Percentiles rank a stretch among this genome's conserved stretches.
Conservation (phyloP, 2,329 filamentous ascomycete species). For the Triangularia verruculosa region DNA sequence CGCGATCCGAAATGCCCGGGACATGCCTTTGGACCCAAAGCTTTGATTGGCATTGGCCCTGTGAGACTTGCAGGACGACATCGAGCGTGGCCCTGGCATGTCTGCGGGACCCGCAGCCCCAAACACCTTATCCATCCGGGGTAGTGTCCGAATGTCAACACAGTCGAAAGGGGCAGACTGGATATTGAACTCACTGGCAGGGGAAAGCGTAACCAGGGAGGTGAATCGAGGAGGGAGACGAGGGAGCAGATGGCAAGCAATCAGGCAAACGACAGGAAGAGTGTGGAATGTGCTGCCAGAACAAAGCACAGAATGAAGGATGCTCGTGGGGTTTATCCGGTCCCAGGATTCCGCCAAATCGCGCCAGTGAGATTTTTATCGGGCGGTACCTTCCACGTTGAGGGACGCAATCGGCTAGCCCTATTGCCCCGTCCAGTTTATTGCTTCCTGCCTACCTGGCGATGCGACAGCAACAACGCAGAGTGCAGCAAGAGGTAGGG, state of each 20-base stretch:
- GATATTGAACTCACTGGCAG: not conserved
- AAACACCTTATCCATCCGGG: not conserved
- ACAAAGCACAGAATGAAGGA: not conserved
- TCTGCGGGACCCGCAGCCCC: not conserved
- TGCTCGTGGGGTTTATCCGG: not conserved
- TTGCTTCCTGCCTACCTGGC: not conserved
- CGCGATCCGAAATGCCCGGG: not conserved
- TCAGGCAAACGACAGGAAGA: not conserved
- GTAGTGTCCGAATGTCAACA: not conserved
- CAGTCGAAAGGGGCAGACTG: no score
- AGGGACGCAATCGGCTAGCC: not conserved
- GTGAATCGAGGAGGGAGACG: not conserved
- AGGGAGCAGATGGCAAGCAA: not conserved
- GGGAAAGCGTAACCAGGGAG: no score
- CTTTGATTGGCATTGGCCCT: slow-evolving; percentile 11
- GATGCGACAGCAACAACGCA: not conserved
- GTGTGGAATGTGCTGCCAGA: not conserved
- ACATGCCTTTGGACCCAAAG: not conserved
- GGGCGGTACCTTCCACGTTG: not conserved
- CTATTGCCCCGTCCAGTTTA: not conserved
- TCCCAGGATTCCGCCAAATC: not conserved
- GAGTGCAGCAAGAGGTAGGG: not conserved
- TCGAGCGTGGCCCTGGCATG: slow-evolving; percentile 9
- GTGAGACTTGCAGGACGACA: slow-evolving; percentile 20
- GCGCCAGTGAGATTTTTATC: not conserved